A percentile compares a stretch with the other conserved stretches of the same genome.
These are phyloP conservation scores for Geotrichum cucujoidarum DNA, from an alignment of 1,139 yeast genomes.

Conservation along the genomic window DNA sequence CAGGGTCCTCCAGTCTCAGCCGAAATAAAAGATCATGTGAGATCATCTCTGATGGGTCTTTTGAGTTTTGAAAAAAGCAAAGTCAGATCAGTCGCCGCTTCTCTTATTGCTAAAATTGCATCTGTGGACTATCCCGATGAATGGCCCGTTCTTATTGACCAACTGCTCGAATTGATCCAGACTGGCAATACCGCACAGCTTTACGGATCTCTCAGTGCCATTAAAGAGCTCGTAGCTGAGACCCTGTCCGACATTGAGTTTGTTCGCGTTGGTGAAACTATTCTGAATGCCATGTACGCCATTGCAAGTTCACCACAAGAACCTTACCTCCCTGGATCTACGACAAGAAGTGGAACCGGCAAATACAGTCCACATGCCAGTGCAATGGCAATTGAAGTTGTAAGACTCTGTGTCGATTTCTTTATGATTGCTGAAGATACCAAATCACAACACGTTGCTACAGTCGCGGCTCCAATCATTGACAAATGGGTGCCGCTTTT, in stretches of 20 bases:
- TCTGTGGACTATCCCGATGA: constrained; percentile 92
- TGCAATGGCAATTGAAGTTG: constrained; percentile 32
- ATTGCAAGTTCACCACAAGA: constrained; percentile 23
- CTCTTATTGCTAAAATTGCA: constrained; percentile 78
- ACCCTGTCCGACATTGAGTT: constrained; percentile 82
- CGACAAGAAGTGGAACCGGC: constrained; percentile 10
- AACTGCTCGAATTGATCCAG: constrained; percentile 42
- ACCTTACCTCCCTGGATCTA: constrained; percentile 15
- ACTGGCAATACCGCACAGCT: constrained; percentile 40
- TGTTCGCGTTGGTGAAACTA: constrained; percentile 55
- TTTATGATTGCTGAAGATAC: constrained; percentile 32
- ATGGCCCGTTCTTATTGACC: constrained; percentile 71
- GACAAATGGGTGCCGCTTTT: constrained; percentile 31
- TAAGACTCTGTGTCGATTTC: constrained; percentile 34
- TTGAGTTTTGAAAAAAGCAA: constrained; percentile 55
- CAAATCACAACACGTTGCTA: constrained; percentile 12
- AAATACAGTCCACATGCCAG: constrained; percentile 20
- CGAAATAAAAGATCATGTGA: constrained; percentile 47
- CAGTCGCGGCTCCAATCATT: constrained; percentile 27
- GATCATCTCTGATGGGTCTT: constrained; percentile 49
- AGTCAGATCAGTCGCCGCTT: constrained; percentile 61
- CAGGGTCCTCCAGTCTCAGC: constrained; percentile 60
- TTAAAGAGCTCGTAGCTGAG: constrained; percentile 80
- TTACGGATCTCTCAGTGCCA: constrained; percentile 63
- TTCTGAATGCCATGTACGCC: constrained; percentile 26